Conservation (phyloP, 1,139 yeast genomes). For the Pichia sp. region DNA sequence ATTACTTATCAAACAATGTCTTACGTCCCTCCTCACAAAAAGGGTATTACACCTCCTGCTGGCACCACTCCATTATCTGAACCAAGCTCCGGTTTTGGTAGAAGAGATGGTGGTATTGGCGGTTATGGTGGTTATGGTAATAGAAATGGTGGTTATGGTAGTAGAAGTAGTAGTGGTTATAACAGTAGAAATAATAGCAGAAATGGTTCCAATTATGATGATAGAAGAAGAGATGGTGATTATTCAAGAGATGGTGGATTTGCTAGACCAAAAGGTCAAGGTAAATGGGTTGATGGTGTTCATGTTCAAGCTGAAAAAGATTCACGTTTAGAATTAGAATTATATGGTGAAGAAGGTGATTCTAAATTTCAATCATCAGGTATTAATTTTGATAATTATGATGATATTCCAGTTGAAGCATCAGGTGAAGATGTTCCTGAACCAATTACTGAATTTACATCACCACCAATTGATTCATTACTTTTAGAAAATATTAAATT, state of each 20-base stretch:
- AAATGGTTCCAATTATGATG: constrained; percentile 30
- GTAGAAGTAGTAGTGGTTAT: not conserved
- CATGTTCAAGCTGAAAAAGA: constrained; percentile 79
- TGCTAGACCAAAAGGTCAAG: constrained; percentile 33
- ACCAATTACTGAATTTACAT: constrained; percentile 77
- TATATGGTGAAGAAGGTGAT: constrained; percentile 87
- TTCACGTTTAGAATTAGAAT: constrained; percentile 65
- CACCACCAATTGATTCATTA: constrained; percentile 87
- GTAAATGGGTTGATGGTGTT: constrained; percentile 80
- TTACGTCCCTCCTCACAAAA: constrained; percentile 32
- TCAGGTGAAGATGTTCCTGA: constrained; percentile 94
- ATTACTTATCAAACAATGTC: constrained; percentile 19
- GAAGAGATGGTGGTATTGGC: constrained; percentile 3
- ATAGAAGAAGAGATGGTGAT: constrained; percentile 16
- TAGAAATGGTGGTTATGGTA: constrained; percentile 28
- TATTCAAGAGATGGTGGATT: constrained; percentile 29
- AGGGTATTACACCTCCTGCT: constrained; percentile 13
- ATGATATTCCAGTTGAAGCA: constrained; percentile 97
- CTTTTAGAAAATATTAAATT: constrained; percentile 79
- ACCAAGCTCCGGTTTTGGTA: constrained; percentile 1
- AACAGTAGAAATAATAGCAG: constrained; percentile 50
- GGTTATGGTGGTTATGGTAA: constrained; percentile 23
- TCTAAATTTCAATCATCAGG: constrained; percentile 84
- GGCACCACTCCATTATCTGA: constrained; percentile 2
- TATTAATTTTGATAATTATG: constrained; percentile 96